A percentile compares a stretch with the other conserved stretches of the same genome.
phyloP scores from a whole-genome alignment of 2,329 filamentous ascomycete genomes.

The Neoascochyta sp. region DNA sequence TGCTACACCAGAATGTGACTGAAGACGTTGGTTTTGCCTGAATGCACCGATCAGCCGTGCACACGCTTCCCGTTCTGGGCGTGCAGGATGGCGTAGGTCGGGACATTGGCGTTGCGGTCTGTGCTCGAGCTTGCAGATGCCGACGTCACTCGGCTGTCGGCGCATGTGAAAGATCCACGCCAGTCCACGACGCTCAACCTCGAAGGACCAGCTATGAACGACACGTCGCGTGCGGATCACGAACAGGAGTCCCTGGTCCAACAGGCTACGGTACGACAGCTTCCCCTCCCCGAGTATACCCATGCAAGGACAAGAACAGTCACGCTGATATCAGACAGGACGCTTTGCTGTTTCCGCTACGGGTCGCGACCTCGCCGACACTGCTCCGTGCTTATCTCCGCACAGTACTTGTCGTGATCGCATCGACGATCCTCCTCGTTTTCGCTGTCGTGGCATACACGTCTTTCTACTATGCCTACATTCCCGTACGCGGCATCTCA shows the following conservation, averaged over 20 bases:
- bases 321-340: slow-evolving; percentile 42
- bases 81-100: slow-evolving; percentile 9
- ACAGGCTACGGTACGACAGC: slow-evolving; percentile 19
- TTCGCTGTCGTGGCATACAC: slow-evolving; percentile 60
- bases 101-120: slow-evolving; percentile 23
- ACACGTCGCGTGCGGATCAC: slow-evolving; percentile 17
- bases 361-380: slow-evolving; percentile 55
- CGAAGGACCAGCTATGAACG: slow-evolving; percentile 16
- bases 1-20: too few relatives aligned
- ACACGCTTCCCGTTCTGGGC: slow-evolving; percentile 8
- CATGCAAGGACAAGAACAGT: not conserved
- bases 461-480: slow-evolving; percentile 65
- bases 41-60: slow-evolving; percentile 10
- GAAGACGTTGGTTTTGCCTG: too few relatives aligned
- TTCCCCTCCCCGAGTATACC: not conserved
- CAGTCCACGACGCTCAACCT: slow-evolving; percentile 5
- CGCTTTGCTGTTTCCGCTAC: slow-evolving; percentile 52
- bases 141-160: slow-evolving; percentile 25
- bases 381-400: slow-evolving; percentile 64
- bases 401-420: slow-evolving; percentile 51
- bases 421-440: slow-evolving; percentile 54
- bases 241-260: slow-evolving; percentile 13
- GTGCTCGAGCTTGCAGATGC: slow-evolving; percentile 14
- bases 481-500: slow-evolving; percentile 62
- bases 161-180: slow-evolving; percentile 26